Evolutionary conservation across 805 yeast genomes (phyloP).

Genomic region (Cyberlindnera euphorbiiphila): DNA sequence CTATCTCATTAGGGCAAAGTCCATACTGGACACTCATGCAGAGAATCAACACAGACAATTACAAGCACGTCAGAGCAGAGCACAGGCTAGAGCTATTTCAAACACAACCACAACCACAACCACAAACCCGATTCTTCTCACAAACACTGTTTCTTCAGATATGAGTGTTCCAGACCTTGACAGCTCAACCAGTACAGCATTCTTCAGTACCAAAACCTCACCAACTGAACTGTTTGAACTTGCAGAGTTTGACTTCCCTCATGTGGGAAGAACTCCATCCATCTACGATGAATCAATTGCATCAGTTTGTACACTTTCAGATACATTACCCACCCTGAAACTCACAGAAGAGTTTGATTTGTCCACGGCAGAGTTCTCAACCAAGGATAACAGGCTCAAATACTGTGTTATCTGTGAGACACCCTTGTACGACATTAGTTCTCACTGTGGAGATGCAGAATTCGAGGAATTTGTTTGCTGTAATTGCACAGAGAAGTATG

Average conservation of each 20-base stretch:
- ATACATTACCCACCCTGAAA: conserved; percentile 18
- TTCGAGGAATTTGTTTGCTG: conserved; percentile 56
- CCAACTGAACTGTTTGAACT: conserved; percentile 4
- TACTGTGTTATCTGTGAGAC: conserved; percentile 66
- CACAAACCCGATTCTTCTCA: conserved; percentile 9
- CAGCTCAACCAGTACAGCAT: conserved; percentile 4
- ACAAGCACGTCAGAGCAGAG: neutral
- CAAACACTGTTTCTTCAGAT: conserved; percentile 3
- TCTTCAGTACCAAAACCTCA: conserved; percentile 10
- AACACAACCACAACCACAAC: too few species aligned
- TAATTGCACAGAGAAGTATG: conserved; percentile 56
- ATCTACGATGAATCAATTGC: conserved; percentile 1
- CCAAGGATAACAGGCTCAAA: conserved; percentile 25
- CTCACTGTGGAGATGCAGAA: conserved; percentile 20
- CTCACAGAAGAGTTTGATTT: conserved; percentile 14
- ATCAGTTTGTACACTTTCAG: conserved; percentile 3
- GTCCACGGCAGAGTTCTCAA: conserved; percentile 12
- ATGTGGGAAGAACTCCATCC: conserved; percentile 1
- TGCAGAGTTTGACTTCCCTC: conserved; percentile 10
- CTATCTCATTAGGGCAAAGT: conserved; percentile 16
- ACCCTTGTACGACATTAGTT: conserved; percentile 61
- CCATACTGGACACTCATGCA: conserved; percentile 11
- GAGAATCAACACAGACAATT: neutral
- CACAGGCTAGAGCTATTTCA: neutral
- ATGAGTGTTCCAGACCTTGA: neutral